Base-by-base conservation (phyloP, 202 grass and related monocot genomes). In the Zizania palustris region DNA sequence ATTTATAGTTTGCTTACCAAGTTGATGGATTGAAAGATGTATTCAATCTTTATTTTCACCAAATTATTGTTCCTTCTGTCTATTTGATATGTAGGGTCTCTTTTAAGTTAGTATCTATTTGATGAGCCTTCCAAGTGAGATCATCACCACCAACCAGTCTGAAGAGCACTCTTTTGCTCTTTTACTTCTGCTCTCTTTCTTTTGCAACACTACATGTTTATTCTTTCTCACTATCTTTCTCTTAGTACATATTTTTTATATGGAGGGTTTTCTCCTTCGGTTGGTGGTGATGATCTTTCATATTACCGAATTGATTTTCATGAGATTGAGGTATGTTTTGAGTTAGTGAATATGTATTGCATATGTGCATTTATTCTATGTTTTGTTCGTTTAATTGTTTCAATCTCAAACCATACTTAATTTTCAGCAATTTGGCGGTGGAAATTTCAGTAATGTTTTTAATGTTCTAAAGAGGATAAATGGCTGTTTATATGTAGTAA, bases 401-500 rank as follows among this genome's bases (percentile, higher is more conserved):
- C 67, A 50, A 22, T 86, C 65, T 79, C 50, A 72, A 5, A 20
- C 37, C 65, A n/a, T 71, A 4, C 62, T 84, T 67, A 62, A 80
- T 80, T 84, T 85, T 33, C 78, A 98, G 96, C 88, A 92, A 98
- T 95, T 98, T 85, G 96, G 91, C 1, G 66, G 6, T 69, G 91
- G 96, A 48, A 98, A 98, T 78, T 98, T 98, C 83, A 98, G 96
- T 73, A 53, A 81, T 34, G 96, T 95, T 49, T 95, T 95, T 67
- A 99, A 99, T 75, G 96, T 85, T 92, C 83, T 99, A 49, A 99
- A 92, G 60, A 90, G 91, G 88, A 90, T 99, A 87, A 87, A 95
- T 68, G 96, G 96, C 28, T 99, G 89, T 76, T 74, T 99, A 49
- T 99, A 99, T 79, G 91, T 92, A 63, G 89, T 99, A 56, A 95